These are phyloP conservation scores for Kwoniella botswanensis DNA, from an alignment of 768 basidiomycete species.

Conservation along the genomic window DNA sequence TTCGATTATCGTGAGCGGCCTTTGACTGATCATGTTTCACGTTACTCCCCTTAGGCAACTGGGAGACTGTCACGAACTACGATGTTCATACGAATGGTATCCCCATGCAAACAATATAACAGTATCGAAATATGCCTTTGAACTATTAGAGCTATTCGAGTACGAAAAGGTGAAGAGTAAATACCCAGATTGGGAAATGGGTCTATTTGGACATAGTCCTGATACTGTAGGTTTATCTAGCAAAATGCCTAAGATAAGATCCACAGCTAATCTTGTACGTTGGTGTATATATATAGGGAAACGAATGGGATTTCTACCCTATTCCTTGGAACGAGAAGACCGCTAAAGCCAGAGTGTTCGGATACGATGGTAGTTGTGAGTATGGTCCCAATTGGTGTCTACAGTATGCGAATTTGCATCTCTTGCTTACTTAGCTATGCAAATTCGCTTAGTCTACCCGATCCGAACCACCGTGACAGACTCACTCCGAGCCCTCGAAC, in stretches of 20 bases:
- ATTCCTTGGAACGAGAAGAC: slow-evolving; percentile 45
- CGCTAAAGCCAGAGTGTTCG: slow-evolving; percentile 51
- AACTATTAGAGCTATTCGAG: slow-evolving; percentile 53
- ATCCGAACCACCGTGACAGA: slow-evolving; percentile 51
- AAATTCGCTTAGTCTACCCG: slow-evolving; percentile 46
- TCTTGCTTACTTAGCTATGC: too few species aligned
- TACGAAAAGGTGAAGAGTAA: slow-evolving; percentile 35
- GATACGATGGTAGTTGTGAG: slow-evolving; percentile 56
- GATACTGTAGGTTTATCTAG: slow-evolving; percentile 45
- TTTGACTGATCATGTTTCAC: not conserved
- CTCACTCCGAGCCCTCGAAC: slow-evolving; percentile 10
- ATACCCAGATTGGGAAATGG: slow-evolving; percentile 48
- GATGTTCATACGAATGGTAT: slow-evolving; percentile 55
- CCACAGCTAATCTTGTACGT: too few species aligned
- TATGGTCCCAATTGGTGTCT: too few species aligned
- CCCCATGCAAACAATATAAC: slow-evolving; percentile 55
- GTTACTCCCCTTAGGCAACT: slow-evolving; percentile 39
- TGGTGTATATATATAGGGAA: slow-evolving; percentile 26
- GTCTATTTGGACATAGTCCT: slow-evolving; percentile 55
- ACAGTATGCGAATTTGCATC: too few species aligned
- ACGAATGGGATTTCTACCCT: slow-evolving; percentile 57
- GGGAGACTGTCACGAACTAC: slow-evolving; percentile 53
- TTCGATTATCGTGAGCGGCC: not conserved
- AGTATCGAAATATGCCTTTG: slow-evolving; percentile 57
- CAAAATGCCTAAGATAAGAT: too few species aligned